These are phyloP conservation scores for Suillus cothurnatus DNA, from an alignment of 768 basidiomycete species.

Conservation along the genomic window DNA sequence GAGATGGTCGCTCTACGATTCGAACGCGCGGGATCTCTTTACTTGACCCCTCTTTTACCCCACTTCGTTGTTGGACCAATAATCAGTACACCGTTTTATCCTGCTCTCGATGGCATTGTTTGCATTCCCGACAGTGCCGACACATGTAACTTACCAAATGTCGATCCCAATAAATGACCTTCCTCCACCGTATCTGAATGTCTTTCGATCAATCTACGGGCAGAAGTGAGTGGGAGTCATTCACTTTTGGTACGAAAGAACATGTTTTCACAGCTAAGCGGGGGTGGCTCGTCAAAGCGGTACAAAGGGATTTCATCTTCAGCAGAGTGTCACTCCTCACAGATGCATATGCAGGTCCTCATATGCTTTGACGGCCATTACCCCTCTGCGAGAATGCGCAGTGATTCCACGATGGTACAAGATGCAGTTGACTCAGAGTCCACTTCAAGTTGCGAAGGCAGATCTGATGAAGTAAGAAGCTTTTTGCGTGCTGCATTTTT, in stretches of 20 bases:
- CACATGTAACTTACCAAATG: background rate
- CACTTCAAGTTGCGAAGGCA: background rate
- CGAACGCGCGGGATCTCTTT: constrained; percentile 1
- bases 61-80: background rate
- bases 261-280: background rate
- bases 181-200: background rate
- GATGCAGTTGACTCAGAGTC: constrained; percentile 13
- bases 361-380: constrained; percentile 23
- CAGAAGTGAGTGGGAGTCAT: background rate
- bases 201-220: background rate
- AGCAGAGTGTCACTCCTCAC: background rate
- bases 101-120: background rate
- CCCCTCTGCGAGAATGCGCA: constrained; percentile 25
- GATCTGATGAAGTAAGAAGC: background rate
- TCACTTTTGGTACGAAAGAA: background rate
- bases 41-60: background rate
- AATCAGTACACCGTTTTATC: background rate
- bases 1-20: too few species aligned
- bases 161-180: background rate
- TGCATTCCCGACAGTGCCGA: background rate
- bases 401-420: constrained; percentile 21
- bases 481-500: background rate
- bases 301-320: background rate
- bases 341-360: background rate
- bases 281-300: background rate